A percentile compares a stretch with the other conserved stretches of the same genome.
Conservation (phyloP, 371 early-diverging fungal species). For the Dichotomocladium elegans region DNA sequence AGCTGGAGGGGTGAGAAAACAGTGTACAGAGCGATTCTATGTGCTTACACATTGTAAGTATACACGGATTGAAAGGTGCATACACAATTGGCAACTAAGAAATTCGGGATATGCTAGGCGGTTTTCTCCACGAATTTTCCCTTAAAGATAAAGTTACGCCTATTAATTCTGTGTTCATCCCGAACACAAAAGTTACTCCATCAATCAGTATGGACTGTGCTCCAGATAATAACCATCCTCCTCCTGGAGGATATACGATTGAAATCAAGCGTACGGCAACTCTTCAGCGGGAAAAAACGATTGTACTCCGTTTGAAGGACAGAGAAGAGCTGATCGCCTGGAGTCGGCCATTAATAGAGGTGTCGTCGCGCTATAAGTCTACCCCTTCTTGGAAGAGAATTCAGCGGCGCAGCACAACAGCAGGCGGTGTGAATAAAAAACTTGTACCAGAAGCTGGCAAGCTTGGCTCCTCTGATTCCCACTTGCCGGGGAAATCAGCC, state of each 20-base stretch:
- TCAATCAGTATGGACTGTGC: slow-evolving; percentile 18
- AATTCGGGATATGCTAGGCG: slow-evolving; percentile 7
- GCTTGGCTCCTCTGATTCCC: too few relatives aligned
- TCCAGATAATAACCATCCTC: neutral
- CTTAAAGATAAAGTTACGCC: slow-evolving; percentile 30
- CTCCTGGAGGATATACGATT: slow-evolving; percentile 1
- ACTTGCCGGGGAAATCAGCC: too few relatives aligned
- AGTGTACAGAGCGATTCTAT: slow-evolving; percentile 28
- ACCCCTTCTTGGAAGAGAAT: slow-evolving; percentile 2
- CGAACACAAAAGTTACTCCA: slow-evolving; percentile 19
- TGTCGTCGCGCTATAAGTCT: slow-evolving; percentile 8
- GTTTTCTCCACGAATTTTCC: slow-evolving; percentile 39
- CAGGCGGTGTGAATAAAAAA: too few relatives aligned
- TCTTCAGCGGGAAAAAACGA: slow-evolving; percentile 7
- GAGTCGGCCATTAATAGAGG: slow-evolving; percentile 10
- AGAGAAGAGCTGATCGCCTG: slow-evolving; percentile 9
- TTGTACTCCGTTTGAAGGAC: slow-evolving; percentile 4
- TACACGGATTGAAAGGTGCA: too few relatives aligned
- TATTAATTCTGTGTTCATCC: slow-evolving; percentile 31
- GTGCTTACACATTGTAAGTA: slow-evolving; percentile 37
- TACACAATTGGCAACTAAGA: neutral
- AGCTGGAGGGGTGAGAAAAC: slow-evolving; percentile 22
- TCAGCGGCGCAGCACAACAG: neutral
- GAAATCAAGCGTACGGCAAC: slow-evolving; percentile 9
- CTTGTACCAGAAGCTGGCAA: too few relatives aligned